phyloP scores from a whole-genome alignment of 1,284 basidiomycete genomes.

The Puccinia horiana region DNA sequence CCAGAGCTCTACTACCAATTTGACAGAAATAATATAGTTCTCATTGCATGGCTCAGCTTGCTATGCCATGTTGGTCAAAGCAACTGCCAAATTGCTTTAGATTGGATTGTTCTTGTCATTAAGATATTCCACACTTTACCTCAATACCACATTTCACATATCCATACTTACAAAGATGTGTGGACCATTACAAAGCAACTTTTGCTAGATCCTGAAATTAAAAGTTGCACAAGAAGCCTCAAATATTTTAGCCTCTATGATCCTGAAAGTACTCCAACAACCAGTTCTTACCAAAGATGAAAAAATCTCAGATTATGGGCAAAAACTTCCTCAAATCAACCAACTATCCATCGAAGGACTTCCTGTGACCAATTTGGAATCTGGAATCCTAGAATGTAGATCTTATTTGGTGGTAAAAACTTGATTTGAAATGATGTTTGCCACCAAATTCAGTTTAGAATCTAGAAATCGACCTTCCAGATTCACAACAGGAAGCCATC shows the following conservation, averaged over 20 bases:
- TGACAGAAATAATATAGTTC: neutral
- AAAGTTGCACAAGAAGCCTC: neutral
- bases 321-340: neutral
- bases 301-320: neutral
- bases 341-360: too few relatives aligned
- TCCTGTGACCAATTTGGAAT: too few relatives aligned
- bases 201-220: neutral
- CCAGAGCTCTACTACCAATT: neutral
- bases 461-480: too few relatives aligned
- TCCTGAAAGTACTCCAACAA: neutral
- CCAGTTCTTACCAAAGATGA: neutral
- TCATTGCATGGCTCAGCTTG: neutral
- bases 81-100: neutral
- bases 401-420: too few relatives aligned
- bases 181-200: slow-evolving; percentile 8
- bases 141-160: neutral
- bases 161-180: neutral
- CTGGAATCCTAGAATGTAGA: too few relatives aligned
- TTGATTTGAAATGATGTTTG: too few relatives aligned
- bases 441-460: too few relatives aligned
- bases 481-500: too few relatives aligned
- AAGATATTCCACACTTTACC: neutral
- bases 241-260: neutral
- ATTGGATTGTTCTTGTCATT: neutral
- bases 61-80: neutral